phyloP scores from a whole-genome alignment of 805 yeast genomes.

The Myxozyma monticola region DNA sequence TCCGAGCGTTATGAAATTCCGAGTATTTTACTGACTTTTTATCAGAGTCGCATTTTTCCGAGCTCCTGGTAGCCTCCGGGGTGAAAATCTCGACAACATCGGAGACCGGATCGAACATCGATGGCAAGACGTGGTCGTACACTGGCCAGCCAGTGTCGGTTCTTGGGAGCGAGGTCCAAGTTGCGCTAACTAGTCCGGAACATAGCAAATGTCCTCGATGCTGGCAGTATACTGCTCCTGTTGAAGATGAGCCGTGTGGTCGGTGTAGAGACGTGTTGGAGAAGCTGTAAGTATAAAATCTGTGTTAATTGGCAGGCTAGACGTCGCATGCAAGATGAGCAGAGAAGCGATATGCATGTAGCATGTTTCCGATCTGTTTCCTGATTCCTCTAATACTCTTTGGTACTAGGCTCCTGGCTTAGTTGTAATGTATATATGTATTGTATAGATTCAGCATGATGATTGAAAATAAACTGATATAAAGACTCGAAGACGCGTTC shows the following conservation, averaged over 20 bases:
- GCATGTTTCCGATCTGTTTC: too few species aligned
- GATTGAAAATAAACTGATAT: too few species aligned
- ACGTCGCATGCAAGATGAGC: too few species aligned
- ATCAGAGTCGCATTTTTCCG: slow-evolving; percentile 50
- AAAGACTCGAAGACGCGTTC: too few species aligned
- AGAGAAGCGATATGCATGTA: too few species aligned
- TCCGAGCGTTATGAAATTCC: background rate
- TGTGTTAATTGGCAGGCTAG: too few species aligned
- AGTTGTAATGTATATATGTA: too few species aligned
- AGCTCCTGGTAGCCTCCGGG: slow-evolving; percentile 63
- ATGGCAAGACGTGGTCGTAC: background rate
- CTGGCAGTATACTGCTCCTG: slow-evolving; percentile 72
- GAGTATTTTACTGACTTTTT: background rate
- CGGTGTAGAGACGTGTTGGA: slow-evolving; percentile 52
- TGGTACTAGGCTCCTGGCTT: too few species aligned
- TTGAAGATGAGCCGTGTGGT: slow-evolving; percentile 57
- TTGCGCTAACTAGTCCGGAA: slow-evolving; percentile 49
- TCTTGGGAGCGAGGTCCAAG: slow-evolving; percentile 35
- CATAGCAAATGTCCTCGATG: slow-evolving; percentile 84
- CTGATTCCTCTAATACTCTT: too few species aligned
- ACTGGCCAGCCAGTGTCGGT: slow-evolving; percentile 24
- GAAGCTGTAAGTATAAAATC: background rate
- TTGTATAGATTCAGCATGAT: too few species aligned
- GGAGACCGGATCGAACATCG: background rate
- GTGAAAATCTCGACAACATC: slow-evolving; percentile 42